Evolutionary conservation across 495 filamentous ascomycete species (phyloP).

Genomic region (Mytilinidion resinicola): DNA sequence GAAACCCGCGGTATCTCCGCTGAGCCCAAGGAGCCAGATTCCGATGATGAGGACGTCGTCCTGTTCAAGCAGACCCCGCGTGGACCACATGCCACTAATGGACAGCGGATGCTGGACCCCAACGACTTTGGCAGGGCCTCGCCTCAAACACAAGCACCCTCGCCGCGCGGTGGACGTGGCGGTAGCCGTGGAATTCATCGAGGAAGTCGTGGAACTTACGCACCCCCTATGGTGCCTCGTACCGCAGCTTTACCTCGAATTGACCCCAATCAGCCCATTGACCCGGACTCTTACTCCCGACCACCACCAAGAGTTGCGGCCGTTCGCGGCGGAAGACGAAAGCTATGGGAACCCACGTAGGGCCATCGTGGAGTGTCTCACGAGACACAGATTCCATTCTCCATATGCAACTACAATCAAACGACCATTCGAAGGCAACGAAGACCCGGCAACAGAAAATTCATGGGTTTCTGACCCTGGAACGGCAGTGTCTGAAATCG

Average conservation of each 20-base stretch:
- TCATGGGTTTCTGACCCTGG: not conserved
- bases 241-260: slow-evolving; percentile 13
- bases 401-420: not conserved
- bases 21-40: slow-evolving; percentile 37
- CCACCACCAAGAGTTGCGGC: slow-evolving; percentile 13
- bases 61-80: slow-evolving; percentile 42
- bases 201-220: slow-evolving; percentile 15
- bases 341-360: slow-evolving; percentile 27
- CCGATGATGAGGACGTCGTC: slow-evolving; percentile 55
- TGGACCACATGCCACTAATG: slow-evolving; percentile 28
- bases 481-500: not conserved
- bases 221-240: slow-evolving; percentile 11
- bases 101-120: slow-evolving; percentile 33
- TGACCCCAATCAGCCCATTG: slow-evolving; percentile 48
- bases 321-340: slow-evolving; percentile 20
- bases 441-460: not conserved
- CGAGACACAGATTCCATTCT: not conserved
- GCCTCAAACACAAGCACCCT: slow-evolving; percentile 3
- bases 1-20: slow-evolving; percentile 38
- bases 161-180: slow-evolving; percentile 21
- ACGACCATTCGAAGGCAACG: not conserved
- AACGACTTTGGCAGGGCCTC: slow-evolving; percentile 32
- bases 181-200: slow-evolving; percentile 16
- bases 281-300: slow-evolving; percentile 51
- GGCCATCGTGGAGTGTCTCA: not conserved